These are phyloP conservation scores for Apiospora phragmitis DNA, from an alignment of 2,329 filamentous ascomycete genomes.

Conservation along the genomic window DNA sequence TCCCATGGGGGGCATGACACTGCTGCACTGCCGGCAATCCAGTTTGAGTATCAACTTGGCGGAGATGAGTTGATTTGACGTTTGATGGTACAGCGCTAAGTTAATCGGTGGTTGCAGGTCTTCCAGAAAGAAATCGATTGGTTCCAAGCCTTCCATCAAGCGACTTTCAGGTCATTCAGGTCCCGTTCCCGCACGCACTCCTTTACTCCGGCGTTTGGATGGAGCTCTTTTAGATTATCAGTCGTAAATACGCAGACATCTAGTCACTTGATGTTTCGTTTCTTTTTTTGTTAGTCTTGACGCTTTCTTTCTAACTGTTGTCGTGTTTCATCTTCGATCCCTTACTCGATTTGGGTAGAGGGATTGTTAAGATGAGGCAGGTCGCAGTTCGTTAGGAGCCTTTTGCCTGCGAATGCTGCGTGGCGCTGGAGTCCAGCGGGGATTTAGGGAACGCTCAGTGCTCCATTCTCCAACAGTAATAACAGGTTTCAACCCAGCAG, in stretches of 20 bases:
- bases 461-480: background rate
- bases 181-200: background rate
- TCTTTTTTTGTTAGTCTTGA: background rate
- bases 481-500: background rate
- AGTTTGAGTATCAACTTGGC: constrained; percentile 2
- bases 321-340: background rate
- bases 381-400: background rate
- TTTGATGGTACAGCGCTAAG: background rate
- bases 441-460: background rate
- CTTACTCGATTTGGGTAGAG: background rate
- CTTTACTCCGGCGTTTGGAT: background rate
- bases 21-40: background rate
- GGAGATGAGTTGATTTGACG: background rate
- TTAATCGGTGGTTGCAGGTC: background rate
- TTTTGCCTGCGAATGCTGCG: background rate
- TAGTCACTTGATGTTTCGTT: background rate
- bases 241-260: background rate
- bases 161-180: background rate
- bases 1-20: background rate
- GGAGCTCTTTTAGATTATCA: background rate
- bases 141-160: background rate
- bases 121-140: background rate
- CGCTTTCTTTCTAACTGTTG: background rate
- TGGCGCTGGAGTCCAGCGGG: background rate
- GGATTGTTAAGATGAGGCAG: background rate